phyloP scores from a whole-genome alignment of 495 filamentous ascomycete genomes.

The Daldinia childiae region DNA sequence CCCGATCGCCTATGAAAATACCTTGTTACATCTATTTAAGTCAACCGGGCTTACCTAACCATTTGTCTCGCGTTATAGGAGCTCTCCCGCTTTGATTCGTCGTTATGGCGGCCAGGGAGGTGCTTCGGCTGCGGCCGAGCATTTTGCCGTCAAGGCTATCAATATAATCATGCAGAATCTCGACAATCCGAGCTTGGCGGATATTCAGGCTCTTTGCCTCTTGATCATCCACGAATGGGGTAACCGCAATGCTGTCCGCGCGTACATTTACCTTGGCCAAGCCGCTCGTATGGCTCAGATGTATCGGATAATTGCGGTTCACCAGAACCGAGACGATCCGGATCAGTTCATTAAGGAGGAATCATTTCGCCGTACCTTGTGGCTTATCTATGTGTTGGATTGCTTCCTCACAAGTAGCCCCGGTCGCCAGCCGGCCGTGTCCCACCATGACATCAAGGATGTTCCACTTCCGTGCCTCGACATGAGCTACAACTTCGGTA shows the following conservation, averaged over 20 bases:
- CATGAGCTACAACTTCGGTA: conserved; percentile 61
- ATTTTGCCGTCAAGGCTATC: conserved; percentile 60
- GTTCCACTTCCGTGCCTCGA: conserved; percentile 59
- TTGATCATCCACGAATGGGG: conserved; percentile 64
- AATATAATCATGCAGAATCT: conserved; percentile 56
- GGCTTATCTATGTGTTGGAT: conserved; percentile 63
- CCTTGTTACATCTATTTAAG: conserved; percentile 3
- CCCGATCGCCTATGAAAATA: conserved; percentile 28
- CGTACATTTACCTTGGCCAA: conserved; percentile 62
- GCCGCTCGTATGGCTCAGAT: conserved; percentile 63
- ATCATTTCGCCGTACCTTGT: conserved; percentile 60
- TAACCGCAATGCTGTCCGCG: conserved; percentile 60
- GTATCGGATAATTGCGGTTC: conserved; percentile 59
- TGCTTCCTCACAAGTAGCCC: conserved; percentile 64
- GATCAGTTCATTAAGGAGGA: conserved; percentile 63
- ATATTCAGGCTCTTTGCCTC: conserved; percentile 62
- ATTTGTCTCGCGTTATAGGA: conserved; percentile 42
- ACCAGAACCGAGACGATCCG: conserved; percentile 54
- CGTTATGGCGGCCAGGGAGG: conserved; percentile 59
- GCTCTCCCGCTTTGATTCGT: conserved; percentile 59
- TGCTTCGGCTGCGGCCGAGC: conserved; percentile 55
- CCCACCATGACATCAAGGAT: conserved; percentile 56
- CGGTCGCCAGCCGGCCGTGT: conserved; percentile 59
- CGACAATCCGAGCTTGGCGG: conserved; percentile 59
- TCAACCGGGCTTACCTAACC: conserved; percentile 32